phyloP scores from a whole-genome alignment of 1,139 yeast species.

The Yamadazyma friedrichii region DNA sequence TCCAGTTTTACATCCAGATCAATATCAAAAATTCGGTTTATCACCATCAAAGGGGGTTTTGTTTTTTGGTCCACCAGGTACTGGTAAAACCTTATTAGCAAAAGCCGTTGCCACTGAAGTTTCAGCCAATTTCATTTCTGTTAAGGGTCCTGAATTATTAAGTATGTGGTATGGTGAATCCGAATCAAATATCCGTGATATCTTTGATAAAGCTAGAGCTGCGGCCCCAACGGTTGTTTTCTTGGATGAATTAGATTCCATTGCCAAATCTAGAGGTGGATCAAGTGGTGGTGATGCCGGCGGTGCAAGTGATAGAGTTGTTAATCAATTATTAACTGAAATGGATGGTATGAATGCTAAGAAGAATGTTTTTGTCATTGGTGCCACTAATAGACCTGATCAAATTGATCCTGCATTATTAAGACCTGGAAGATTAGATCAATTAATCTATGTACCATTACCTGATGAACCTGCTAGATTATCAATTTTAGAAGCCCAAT shows the following conservation, averaged over 20 bases:
- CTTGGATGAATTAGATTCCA: constrained; percentile 95
- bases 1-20: constrained; percentile 98
- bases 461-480: constrained; percentile 95
- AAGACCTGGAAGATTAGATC: constrained; percentile 99
- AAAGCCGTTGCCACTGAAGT: constrained; percentile 99
- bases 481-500: constrained; percentile 91
- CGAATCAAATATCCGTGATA: constrained; percentile 94
- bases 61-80: constrained; percentile 99
- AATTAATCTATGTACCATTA: constrained; percentile 95
- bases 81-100: constrained; percentile 96
- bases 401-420: constrained; percentile 98
- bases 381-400: constrained; percentile 99
- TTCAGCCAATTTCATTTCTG: constrained; percentile 93
- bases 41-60: constrained; percentile 98
- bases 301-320: constrained; percentile 98
- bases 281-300: constrained; percentile 74
- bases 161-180: constrained; percentile 99
- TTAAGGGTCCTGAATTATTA: constrained; percentile 94
- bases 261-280: constrained; percentile 97
- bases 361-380: constrained; percentile 97
- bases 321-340: constrained; percentile 95
- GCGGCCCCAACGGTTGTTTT: constrained; percentile 98
- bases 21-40: constrained; percentile 95
- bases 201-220: constrained; percentile 97
- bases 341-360: constrained; percentile 99